phyloP scores from a whole-genome alignment of 2,329 filamentous ascomycete species.

The Trichoderma polysporum region DNA sequence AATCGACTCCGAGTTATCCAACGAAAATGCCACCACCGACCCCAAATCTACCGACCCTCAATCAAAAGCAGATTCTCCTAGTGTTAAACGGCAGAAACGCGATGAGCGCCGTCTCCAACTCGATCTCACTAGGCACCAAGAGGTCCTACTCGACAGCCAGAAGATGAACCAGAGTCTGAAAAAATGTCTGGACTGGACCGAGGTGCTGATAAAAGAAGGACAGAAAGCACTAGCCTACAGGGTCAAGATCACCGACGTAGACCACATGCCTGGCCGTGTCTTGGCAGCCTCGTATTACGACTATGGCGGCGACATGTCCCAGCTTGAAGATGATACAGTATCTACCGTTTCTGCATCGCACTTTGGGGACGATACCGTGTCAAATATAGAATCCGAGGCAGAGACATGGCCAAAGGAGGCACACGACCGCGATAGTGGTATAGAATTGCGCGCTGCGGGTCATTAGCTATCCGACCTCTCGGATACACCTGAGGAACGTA shows the following conservation, averaged over 20 bases:
- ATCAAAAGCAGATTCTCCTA: slow-evolving; percentile 43
- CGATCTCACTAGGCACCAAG: slow-evolving; percentile 84
- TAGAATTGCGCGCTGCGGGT: slow-evolving; percentile 47
- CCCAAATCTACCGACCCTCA: background rate
- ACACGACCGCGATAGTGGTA: slow-evolving; percentile 54
- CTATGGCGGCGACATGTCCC: slow-evolving; percentile 33
- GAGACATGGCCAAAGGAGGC: slow-evolving; percentile 40
- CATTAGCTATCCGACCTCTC: slow-evolving; percentile 28
- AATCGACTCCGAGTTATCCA: slow-evolving; percentile 53
- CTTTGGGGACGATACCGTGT: slow-evolving; percentile 26
- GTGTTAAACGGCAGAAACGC: slow-evolving; percentile 55
- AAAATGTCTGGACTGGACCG: slow-evolving; percentile 84
- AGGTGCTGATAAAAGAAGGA: slow-evolving; percentile 85
- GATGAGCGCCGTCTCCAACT: slow-evolving; percentile 83
- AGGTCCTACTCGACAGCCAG: slow-evolving; percentile 84
- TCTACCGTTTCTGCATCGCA: slow-evolving; percentile 23
- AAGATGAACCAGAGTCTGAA: slow-evolving; percentile 95
- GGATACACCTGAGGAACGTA: background rate
- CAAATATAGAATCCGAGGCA: slow-evolving; percentile 24
- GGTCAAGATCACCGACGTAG: slow-evolving; percentile 75
- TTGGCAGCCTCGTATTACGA: slow-evolving; percentile 67
- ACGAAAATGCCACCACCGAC: slow-evolving; percentile 36
- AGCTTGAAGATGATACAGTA: slow-evolving; percentile 26
- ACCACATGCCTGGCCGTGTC: slow-evolving; percentile 67
- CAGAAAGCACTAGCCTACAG: slow-evolving; percentile 82